A percentile compares a stretch with the other conserved stretches of the same genome.
Conservation (phyloP, 768 basidiomycete genomes). For the Xerocomellus amylosporus region DNA sequence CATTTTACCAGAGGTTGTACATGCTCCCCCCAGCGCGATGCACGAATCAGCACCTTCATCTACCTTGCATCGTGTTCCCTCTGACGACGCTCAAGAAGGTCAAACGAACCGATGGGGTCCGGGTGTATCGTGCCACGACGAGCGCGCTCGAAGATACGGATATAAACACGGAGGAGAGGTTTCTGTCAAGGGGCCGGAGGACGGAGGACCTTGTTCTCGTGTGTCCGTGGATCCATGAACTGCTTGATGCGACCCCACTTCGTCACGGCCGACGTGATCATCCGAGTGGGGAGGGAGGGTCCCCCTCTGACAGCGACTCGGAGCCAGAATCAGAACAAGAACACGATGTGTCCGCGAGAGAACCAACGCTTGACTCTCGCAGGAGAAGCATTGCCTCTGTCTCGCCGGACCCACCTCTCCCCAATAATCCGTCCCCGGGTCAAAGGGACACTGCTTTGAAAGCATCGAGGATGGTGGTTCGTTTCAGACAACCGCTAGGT, state of each 20-base stretch:
- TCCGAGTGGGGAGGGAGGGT: background rate
- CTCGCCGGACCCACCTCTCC: background rate
- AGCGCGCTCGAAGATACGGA: slow-evolving; percentile 11
- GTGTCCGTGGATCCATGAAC: slow-evolving; percentile 20
- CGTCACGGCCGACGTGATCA: background rate
- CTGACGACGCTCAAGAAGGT: slow-evolving; percentile 2
- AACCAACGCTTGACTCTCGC: background rate
- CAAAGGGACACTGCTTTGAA: background rate
- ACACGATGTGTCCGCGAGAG: background rate
- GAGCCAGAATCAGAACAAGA: background rate
- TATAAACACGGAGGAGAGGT: slow-evolving; percentile 3
- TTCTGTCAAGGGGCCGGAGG: background rate
- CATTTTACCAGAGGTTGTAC: slow-evolving; percentile 7
- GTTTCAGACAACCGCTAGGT: slow-evolving; percentile 13
- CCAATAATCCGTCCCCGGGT: no score
- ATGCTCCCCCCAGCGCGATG: slow-evolving; percentile 4
- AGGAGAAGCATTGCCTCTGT: background rate
- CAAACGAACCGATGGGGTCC: background rate
- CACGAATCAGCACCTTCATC: slow-evolving; percentile 1
- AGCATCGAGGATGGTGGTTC: slow-evolving; percentile 3
- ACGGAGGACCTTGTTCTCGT: slow-evolving; percentile 12
- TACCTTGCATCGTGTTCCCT: slow-evolving; percentile 22
- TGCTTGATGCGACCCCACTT: background rate
- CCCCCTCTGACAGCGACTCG: background rate
- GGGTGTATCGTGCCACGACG: slow-evolving; percentile 6